These are phyloP conservation scores for Amanita molliuscula DNA, from an alignment of 768 basidiomycete genomes.

Conservation along the genomic window DNA sequence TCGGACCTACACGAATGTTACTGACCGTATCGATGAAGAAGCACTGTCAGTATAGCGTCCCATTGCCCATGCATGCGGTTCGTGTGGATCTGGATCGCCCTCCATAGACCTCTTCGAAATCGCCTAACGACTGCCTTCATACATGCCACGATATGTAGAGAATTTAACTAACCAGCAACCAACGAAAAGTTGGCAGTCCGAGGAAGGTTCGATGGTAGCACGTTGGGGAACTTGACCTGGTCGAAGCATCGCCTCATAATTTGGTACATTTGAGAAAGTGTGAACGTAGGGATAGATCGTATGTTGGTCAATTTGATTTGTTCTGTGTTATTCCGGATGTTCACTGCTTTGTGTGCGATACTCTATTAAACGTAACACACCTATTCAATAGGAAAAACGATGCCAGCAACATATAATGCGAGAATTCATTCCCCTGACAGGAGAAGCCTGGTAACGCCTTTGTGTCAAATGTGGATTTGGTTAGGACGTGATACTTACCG, in stretches of 20 bases:
- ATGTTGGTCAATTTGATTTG: slow-evolving; percentile 55
- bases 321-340: slow-evolving; percentile 28
- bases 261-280: slow-evolving; percentile 76
- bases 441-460: slow-evolving; percentile 51
- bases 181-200: slow-evolving; percentile 62
- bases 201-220: slow-evolving; percentile 66
- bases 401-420: slow-evolving; percentile 87
- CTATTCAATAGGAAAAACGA: slow-evolving; percentile 85
- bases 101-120: slow-evolving; percentile 91
- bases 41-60: slow-evolving; percentile 87
- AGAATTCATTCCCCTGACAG: slow-evolving; percentile 94
- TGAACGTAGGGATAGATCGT: slow-evolving; percentile 86
- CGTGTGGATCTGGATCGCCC: slow-evolving; percentile 32
- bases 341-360: not conserved
- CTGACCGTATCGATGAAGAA: slow-evolving; percentile 95
- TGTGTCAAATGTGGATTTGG: not conserved
- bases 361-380: slow-evolving; percentile 28
- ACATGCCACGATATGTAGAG: not conserved
- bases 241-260: slow-evolving; percentile 50
- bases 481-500: slow-evolving; percentile 32
- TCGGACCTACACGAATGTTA: not conserved
- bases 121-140: slow-evolving; percentile 34
- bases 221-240: slow-evolving; percentile 72
- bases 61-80: slow-evolving; percentile 71
- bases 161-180: slow-evolving; percentile 56